phyloP scores from a whole-genome alignment of 441 rosid species.

The Populus trichocarpa region DNA sequence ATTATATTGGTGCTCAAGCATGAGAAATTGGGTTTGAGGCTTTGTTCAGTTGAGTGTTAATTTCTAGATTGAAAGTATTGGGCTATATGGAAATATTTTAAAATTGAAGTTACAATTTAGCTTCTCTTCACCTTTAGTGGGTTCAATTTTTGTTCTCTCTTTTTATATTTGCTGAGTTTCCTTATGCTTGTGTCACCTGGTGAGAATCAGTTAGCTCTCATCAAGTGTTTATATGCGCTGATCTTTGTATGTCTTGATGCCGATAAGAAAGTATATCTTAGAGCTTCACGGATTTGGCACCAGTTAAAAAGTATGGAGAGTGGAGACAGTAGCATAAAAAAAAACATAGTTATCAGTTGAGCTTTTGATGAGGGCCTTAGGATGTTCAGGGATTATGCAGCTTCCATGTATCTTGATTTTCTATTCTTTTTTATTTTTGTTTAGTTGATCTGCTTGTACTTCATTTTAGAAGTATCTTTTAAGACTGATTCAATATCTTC shows the following conservation, averaged over 20 bases:
- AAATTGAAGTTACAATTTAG: slow-evolving; percentile 6
- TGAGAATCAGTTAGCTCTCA: slow-evolving; percentile 18
- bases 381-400: slow-evolving; percentile 3
- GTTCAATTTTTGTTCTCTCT: slow-evolving; percentile 13
- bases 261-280: slow-evolving; percentile 12
- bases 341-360: slow-evolving; percentile 8
- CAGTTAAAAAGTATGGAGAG: slow-evolving; percentile 4
- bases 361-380: slow-evolving; percentile 6
- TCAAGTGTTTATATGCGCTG: slow-evolving; percentile 16
- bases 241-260: slow-evolving; percentile 16
- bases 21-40: slow-evolving; percentile 9
- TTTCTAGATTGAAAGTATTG: slow-evolving; percentile 3
- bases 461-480: not conserved
- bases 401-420: slow-evolving; percentile 15
- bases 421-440: slow-evolving; percentile 7
- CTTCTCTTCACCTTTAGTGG: slow-evolving; percentile 8
- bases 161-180: slow-evolving; percentile 1
- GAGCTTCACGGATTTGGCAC: slow-evolving; percentile 13
- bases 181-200: not conserved
- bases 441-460: slow-evolving; percentile 1
- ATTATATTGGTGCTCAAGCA: not conserved
- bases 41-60: not conserved
- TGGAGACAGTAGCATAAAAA: slow-evolving; percentile 6
- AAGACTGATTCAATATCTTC: slow-evolving; percentile 14
- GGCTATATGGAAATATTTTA: slow-evolving; percentile 1